These are phyloP conservation scores for Fagus crenata DNA, from an alignment of 306 rosid genomes.

Conservation along the genomic window DNA sequence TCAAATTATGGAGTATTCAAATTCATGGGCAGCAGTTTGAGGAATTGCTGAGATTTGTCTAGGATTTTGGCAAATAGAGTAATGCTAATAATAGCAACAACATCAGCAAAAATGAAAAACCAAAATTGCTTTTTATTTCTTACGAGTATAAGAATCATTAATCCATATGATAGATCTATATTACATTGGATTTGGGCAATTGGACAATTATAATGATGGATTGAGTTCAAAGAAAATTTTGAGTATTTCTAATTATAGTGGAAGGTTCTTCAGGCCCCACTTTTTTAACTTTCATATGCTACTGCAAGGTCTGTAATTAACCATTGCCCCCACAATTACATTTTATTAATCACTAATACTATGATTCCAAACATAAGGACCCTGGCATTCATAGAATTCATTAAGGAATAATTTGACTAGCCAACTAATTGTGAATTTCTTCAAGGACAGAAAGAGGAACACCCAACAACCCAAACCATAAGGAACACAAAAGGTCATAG, in stretches of 20 bases:
- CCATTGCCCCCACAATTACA: not conserved
- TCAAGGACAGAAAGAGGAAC: slow-evolving; percentile 5
- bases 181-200: not conserved
- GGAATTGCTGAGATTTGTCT: too few species aligned
- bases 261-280: not conserved
- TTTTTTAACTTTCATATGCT: not conserved
- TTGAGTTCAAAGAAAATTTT: slow-evolving; percentile 1
- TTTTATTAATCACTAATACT: not conserved
- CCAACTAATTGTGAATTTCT: slow-evolving; percentile 24
- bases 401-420: slow-evolving; percentile 40
- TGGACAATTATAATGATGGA: not conserved
- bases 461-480: slow-evolving; percentile 26
- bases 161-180: not conserved
- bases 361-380: slow-evolving; percentile 37
- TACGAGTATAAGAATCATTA: not conserved
- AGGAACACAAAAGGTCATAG: slow-evolving; percentile 17
- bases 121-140: not conserved
- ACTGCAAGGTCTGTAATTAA: not conserved
- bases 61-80: too few species aligned
- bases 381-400: slow-evolving; percentile 41
- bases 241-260: slow-evolving; percentile 1
- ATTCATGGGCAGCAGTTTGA: too few species aligned
- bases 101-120: not conserved
- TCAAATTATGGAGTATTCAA: too few species aligned
- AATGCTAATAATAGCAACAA: too few species aligned